Percentiles rank a stretch among this genome's conserved stretches.
Conservation (phyloP, 2,329 filamentous ascomycete species). For the Cladosporium cucumerinum region DNA sequence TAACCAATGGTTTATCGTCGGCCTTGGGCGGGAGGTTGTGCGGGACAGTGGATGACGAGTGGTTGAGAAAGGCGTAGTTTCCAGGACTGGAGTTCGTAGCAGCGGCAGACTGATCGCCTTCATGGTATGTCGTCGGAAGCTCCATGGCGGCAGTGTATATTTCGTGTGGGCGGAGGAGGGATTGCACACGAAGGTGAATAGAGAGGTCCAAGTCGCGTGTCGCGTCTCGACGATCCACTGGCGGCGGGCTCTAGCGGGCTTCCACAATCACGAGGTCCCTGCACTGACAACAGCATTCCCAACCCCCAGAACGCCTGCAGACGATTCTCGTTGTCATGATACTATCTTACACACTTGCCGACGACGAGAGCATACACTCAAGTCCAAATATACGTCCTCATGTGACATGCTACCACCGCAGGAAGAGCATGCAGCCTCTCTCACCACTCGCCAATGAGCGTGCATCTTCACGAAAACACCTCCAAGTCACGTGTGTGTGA, state of each 20-base stretch:
- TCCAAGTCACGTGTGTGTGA: constrained; percentile 8
- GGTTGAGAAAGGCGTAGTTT: constrained; percentile 56
- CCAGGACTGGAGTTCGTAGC: not conserved
- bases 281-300: constrained; percentile 6
- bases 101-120: not conserved
- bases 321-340: not conserved
- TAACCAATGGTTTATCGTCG: constrained; percentile 58
- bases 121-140: not conserved
- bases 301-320: not conserved
- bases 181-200: not conserved
- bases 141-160: constrained; percentile 6
- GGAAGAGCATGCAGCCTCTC: not conserved
- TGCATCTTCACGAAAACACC: constrained; percentile 8
- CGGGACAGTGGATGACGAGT: constrained; percentile 55
- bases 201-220: constrained; percentile 9
- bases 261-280: not conserved
- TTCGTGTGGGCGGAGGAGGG: not conserved
- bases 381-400: not conserved
- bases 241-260: constrained; percentile 3
- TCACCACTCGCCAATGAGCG: constrained; percentile 10
- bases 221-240: not conserved
- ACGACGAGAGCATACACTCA: not conserved
- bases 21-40: constrained; percentile 53
- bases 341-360: not conserved
- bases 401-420: not conserved